Evolutionary conservation across 257 asterid species (phyloP).

Genomic region (Solanum pimpinellifolium): DNA sequence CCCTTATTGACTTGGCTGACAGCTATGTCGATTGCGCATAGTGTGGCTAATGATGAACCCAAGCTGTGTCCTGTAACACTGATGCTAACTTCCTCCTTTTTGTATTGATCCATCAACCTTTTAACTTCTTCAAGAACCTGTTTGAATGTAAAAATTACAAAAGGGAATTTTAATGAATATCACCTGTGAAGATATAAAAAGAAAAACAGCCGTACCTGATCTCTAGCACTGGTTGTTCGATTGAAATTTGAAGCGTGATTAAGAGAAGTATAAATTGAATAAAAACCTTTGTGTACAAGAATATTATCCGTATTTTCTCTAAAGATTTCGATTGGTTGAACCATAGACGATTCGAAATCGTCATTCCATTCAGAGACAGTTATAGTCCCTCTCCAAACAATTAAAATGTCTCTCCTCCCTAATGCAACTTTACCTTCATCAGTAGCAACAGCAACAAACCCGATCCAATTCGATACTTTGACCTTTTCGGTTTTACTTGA

Average conservation of each 20-base stretch:
- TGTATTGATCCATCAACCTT: constrained; percentile 44
- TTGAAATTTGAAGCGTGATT: constrained; percentile 1
- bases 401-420: constrained; percentile 50
- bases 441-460: constrained; percentile 47
- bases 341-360: constrained; percentile 23
- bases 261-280: constrained; percentile 16
- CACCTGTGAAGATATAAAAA: not conserved
- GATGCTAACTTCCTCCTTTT: constrained; percentile 59
- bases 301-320: not conserved
- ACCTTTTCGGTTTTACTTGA: constrained; percentile 3
- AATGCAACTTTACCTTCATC: constrained; percentile 39
- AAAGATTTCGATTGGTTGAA: constrained; percentile 13
- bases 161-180: not conserved
- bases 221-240: constrained; percentile 22
- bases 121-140: constrained; percentile 59
- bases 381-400: constrained; percentile 50
- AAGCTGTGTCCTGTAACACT: constrained; percentile 75
- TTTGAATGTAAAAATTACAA: not conserved
- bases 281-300: constrained; percentile 18
- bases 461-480: constrained; percentile 42
- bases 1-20: constrained; percentile 42
- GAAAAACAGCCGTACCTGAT: constrained; percentile 12
- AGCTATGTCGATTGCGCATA: constrained; percentile 57
- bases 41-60: constrained; percentile 63
- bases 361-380: constrained; percentile 22